phyloP scores from a whole-genome alignment of 495 filamentous ascomycete genomes.

The Hypoxylon crocopeplum region DNA sequence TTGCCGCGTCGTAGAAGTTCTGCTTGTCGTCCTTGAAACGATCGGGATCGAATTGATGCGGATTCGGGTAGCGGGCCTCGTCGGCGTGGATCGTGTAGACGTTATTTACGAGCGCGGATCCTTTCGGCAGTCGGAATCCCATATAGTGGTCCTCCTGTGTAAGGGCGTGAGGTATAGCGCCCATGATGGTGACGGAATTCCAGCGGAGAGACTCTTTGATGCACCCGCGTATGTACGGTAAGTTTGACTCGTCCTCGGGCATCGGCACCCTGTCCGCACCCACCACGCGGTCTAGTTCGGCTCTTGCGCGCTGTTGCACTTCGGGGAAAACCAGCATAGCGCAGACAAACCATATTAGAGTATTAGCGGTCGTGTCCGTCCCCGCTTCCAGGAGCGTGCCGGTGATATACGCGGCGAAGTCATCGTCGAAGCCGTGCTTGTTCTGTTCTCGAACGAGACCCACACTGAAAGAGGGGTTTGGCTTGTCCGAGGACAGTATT shows the following conservation, averaged over 20 bases:
- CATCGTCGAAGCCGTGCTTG: no score
- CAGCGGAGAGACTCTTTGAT: slow-evolving; percentile 52
- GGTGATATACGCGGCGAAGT: no score
- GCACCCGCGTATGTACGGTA: slow-evolving; percentile 52
- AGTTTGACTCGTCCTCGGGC: slow-evolving; percentile 44
- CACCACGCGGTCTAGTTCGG: slow-evolving; percentile 38
- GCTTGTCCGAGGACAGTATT: no score
- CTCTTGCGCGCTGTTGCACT: slow-evolving; percentile 39
- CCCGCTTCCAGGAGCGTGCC: slow-evolving; percentile 55
- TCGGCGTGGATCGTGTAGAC: slow-evolving; percentile 45
- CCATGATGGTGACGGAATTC: slow-evolving; percentile 44
- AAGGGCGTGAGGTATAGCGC: slow-evolving; percentile 43
- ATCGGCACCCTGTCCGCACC: slow-evolving; percentile 44
- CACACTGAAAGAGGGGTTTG: no score
- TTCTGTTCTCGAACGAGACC: no score
- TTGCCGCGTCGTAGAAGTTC: slow-evolving; percentile 46
- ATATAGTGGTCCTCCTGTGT: slow-evolving; percentile 48
- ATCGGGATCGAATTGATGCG: slow-evolving; percentile 49
- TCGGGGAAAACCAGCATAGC: slow-evolving; percentile 53
- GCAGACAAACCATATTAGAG: slow-evolving; percentile 50
- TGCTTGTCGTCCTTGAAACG: slow-evolving; percentile 50
- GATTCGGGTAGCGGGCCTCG: slow-evolving; percentile 43
- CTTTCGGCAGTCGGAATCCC: slow-evolving; percentile 52
- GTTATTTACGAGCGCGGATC: slow-evolving; percentile 52
- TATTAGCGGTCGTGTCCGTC: slow-evolving; percentile 50